A percentile compares a stretch with the other conserved stretches of the same genome.
Evolutionary conservation across 73 alveolate genomes (phyloP).

Genomic region (Blepharisma stoltei): DNA sequence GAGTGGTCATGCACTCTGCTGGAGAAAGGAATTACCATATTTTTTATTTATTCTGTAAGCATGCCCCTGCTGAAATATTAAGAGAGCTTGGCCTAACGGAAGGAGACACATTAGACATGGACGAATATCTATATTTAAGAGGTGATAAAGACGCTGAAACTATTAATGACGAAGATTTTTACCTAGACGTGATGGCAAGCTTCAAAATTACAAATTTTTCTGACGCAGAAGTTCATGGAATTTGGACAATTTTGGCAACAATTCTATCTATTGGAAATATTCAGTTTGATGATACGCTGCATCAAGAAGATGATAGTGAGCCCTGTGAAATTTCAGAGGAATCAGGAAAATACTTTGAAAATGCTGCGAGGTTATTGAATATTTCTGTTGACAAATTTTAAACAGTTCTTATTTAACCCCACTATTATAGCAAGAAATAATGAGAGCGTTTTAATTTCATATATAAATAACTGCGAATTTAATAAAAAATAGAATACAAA

Average conservation of each 20-base stretch:
- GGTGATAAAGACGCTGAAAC: conserved; percentile 59
- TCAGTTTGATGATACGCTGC: conserved; percentile 45
- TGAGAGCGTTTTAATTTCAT: too few species aligned
- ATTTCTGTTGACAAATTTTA: too few species aligned
- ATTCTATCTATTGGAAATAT: conserved; percentile 76
- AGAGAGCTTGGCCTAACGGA: conserved; percentile 9
- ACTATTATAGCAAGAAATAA: too few species aligned
- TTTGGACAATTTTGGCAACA: conserved; percentile 58
- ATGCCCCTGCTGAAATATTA: conserved; percentile 46
- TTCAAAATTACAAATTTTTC: conserved; percentile 82
- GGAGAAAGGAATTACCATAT: conserved; percentile 96
- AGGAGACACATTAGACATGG: not conserved
- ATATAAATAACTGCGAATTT: too few species aligned
- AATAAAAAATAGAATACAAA: too few species aligned
- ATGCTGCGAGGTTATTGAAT: too few species aligned
- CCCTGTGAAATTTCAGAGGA: too few species aligned
- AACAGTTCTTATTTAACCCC: too few species aligned
- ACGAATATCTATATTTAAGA: conserved; percentile 32
- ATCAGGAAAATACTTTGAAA: too few species aligned
- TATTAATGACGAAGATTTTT: conserved; percentile 63
- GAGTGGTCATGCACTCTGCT: conserved; percentile 70
- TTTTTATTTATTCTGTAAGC: conserved; percentile 83
- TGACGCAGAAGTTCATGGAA: conserved; percentile 61
- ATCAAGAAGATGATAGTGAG: too few species aligned
- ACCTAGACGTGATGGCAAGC: conserved; percentile 73